A percentile compares a stretch with the other conserved stretches of the same genome.
Evolutionary conservation across 371 early-diverging fungal genomes (phyloP).

Genomic region (Syncephalis plumigaleata): DNA sequence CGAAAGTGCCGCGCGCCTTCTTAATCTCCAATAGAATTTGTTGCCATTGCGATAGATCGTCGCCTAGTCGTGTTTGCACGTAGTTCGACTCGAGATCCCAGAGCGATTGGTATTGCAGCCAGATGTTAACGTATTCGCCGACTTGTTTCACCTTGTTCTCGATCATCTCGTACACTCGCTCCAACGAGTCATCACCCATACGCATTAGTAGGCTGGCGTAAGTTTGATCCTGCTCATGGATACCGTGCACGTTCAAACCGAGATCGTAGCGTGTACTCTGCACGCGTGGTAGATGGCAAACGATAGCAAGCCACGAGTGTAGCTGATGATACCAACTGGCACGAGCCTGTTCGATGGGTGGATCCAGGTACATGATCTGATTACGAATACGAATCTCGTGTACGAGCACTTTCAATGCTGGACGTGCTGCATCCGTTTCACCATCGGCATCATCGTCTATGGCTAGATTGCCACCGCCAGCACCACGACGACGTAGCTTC

Average conservation of each 20-base stretch:
- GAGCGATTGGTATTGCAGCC: slow-evolving; percentile 94
- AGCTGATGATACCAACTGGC: slow-evolving; percentile 77
- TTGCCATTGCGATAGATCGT: slow-evolving; percentile 86
- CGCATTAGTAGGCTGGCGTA: slow-evolving; percentile 59
- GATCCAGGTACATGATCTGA: slow-evolving; percentile 90
- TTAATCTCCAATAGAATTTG: slow-evolving; percentile 87
- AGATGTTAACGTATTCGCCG: slow-evolving; percentile 72
- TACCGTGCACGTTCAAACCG: slow-evolving; percentile 37
- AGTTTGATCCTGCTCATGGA: slow-evolving; percentile 30
- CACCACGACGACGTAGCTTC: slow-evolving; percentile 13
- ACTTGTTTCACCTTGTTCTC: slow-evolving; percentile 67
- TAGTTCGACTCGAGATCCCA: slow-evolving; percentile 89
- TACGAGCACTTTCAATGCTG: slow-evolving; percentile 38
- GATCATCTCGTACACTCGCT: slow-evolving; percentile 66
- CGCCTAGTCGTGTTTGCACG: slow-evolving; percentile 72
- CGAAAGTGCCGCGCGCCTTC: slow-evolving; percentile 85
- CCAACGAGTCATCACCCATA: slow-evolving; percentile 45
- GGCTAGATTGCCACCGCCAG: no score
- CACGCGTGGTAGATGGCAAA: slow-evolving; percentile 60
- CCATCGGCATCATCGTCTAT: slow-evolving; percentile 19
- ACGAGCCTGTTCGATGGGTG: slow-evolving; percentile 88
- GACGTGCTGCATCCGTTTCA: slow-evolving; percentile 33
- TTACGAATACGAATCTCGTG: slow-evolving; percentile 80
- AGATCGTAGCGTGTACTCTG: slow-evolving; percentile 88
- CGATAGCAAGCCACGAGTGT: slow-evolving; percentile 77